Percentiles rank a stretch among this genome's conserved stretches.
Conservation (phyloP, 2,329 filamentous ascomycete species). For the Alternaria hordeiaustralica region DNA sequence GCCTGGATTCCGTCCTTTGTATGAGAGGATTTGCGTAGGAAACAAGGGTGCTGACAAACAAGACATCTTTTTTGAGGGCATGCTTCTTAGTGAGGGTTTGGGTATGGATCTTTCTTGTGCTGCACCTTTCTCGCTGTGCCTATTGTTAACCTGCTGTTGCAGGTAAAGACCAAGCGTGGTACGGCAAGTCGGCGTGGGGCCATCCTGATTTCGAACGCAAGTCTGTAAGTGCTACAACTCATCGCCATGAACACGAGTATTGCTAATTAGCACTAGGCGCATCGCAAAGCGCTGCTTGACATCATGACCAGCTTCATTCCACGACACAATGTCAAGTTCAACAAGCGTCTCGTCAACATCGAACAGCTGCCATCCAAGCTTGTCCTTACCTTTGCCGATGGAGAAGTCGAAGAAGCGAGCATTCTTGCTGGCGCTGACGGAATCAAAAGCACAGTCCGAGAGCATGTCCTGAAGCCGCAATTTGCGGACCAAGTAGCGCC, state of each 20-base stretch:
- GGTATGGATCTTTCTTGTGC: background rate
- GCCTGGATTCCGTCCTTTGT: background rate
- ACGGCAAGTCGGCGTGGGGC: background rate
- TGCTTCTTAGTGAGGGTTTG: background rate
- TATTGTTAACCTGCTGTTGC: background rate
- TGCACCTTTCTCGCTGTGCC: background rate
- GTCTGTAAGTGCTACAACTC: background rate
- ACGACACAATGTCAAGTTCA: background rate
- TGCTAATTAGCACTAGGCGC: background rate
- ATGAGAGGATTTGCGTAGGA: background rate
- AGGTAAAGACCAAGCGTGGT: background rate
- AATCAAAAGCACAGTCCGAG: background rate
- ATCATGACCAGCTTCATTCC: background rate
- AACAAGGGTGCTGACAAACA: background rate
- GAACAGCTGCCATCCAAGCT: background rate
- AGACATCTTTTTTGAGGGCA: background rate
- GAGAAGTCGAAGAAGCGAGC: background rate
- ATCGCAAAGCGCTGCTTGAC: background rate
- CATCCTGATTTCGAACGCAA: background rate
- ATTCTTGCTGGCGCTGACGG: background rate
- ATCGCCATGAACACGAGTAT: background rate
- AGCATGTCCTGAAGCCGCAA: background rate
- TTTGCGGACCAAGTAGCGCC: background rate
- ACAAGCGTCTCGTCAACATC: background rate
- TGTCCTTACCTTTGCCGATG: background rate